phyloP scores from a whole-genome alignment of 257 asterid species.

The Nicotiana knightiana region DNA sequence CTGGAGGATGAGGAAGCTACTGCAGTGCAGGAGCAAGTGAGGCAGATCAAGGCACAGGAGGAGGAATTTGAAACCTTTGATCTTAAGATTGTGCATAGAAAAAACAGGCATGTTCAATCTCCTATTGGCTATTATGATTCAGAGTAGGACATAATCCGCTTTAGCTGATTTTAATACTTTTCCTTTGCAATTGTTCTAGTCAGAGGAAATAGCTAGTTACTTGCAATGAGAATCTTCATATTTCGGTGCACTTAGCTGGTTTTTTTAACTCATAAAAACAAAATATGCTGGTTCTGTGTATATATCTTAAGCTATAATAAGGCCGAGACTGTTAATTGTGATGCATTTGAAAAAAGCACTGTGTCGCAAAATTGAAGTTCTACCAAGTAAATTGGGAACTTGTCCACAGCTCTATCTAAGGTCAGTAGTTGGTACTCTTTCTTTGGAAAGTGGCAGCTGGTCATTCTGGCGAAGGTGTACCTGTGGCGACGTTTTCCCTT shows the following conservation, averaged over 20 bases:
- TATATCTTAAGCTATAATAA: not conserved
- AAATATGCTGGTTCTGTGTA: not conserved
- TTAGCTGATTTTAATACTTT: not conserved
- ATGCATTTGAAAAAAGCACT: not conserved
- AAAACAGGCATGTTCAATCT: conserved; percentile 62
- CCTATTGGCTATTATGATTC: conserved; percentile 6
- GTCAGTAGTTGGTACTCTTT: not conserved
- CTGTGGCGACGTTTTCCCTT: not conserved
- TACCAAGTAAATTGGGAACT: not conserved
- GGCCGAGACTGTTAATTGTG: not conserved
- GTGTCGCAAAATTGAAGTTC: not conserved
- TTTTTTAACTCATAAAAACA: not conserved
- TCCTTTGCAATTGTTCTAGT: not conserved
- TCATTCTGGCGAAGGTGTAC: not conserved
- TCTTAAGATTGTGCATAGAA: conserved; percentile 90
- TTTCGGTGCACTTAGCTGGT: not conserved
- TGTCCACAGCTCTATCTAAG: not conserved
- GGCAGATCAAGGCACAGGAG: conserved; percentile 96
- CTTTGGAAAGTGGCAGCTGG: not conserved
- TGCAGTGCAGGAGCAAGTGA: conserved; percentile 97
- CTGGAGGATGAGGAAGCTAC: conserved; percentile 94
- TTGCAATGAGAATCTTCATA: not conserved
- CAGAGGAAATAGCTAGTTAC: not conserved
- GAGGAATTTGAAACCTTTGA: conserved; percentile 94
- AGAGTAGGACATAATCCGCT: not conserved